Evolutionary conservation across 1,284 basidiomycete genomes (phyloP).

Genomic region (Lentinus polychrous): DNA sequence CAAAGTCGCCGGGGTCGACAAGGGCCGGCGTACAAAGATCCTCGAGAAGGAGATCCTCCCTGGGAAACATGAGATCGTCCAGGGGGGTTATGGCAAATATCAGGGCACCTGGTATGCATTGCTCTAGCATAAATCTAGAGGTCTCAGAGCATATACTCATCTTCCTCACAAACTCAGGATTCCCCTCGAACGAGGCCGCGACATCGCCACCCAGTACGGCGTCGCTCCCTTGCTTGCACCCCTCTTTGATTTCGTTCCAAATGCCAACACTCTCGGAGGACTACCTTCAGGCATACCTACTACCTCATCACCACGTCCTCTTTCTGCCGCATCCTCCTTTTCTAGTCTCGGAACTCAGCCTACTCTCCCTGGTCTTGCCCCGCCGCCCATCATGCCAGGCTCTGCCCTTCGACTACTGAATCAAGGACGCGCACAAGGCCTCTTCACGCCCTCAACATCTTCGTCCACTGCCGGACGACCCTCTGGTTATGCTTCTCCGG

Average conservation of each 20-base stretch:
- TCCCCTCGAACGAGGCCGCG: slow-evolving; percentile 83
- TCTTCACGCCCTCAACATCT: slow-evolving; percentile 77
- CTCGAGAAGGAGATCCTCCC: slow-evolving; percentile 96
- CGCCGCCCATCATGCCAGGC: slow-evolving; percentile 75
- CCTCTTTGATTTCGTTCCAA: slow-evolving; percentile 87
- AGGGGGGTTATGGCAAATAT: slow-evolving; percentile 99
- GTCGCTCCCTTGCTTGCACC: slow-evolving; percentile 81
- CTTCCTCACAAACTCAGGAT: slow-evolving; percentile 53
- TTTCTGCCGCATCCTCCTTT: slow-evolving; percentile 48
- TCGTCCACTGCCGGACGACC: slow-evolving; percentile 30
- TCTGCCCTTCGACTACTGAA: slow-evolving; percentile 73
- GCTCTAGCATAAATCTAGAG: too few species aligned
- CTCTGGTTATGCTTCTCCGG: slow-evolving; percentile 28
- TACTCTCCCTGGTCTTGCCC: slow-evolving; percentile 53
- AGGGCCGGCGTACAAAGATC: slow-evolving; percentile 94
- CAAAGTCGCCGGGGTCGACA: slow-evolving; percentile 98
- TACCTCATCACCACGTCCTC: slow-evolving; percentile 39
- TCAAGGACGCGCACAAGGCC: slow-evolving; percentile 78
- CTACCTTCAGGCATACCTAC: slow-evolving; percentile 15
- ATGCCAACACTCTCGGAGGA: slow-evolving; percentile 50
- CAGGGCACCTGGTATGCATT: slow-evolving; percentile 88
- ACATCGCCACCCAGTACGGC: slow-evolving; percentile 86
- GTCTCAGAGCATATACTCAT: slow-evolving; percentile 5
- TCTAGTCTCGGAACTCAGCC: slow-evolving; percentile 26
- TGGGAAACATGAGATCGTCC: slow-evolving; percentile 97